Percentiles rank a stretch among this genome's conserved stretches.
Evolutionary conservation across 768 basidiomycete genomes (phyloP).

Genomic region (Trametes gibbosa): DNA sequence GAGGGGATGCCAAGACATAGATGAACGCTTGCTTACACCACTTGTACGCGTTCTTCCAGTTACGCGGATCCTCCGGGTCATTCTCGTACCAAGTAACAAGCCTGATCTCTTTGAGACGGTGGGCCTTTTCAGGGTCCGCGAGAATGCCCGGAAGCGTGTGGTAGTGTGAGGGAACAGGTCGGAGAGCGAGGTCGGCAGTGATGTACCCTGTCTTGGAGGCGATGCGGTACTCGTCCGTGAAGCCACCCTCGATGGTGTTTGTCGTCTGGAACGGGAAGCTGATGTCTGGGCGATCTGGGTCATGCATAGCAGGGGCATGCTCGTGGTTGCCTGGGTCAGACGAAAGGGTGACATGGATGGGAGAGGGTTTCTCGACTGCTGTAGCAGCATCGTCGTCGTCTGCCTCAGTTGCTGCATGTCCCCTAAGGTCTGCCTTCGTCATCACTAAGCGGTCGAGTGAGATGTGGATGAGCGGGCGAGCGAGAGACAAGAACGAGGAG

Average conservation of each 20-base stretch:
- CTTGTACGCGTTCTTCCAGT: slow-evolving; percentile 32
- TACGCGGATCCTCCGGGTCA: slow-evolving; percentile 41
- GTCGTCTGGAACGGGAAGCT: slow-evolving; percentile 31
- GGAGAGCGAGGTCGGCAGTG: slow-evolving; percentile 28
- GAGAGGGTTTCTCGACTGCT: slow-evolving; percentile 1
- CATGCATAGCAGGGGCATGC: slow-evolving; percentile 18
- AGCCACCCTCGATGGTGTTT: slow-evolving; percentile 23
- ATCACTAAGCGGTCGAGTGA: not conserved
- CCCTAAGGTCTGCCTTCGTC: not conserved
- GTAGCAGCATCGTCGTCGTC: slow-evolving; percentile 2
- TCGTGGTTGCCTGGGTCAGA: not conserved
- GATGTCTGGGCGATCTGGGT: slow-evolving; percentile 24
- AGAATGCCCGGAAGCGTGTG: slow-evolving; percentile 18
- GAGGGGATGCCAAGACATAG: too few species aligned
- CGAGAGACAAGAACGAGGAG: not conserved
- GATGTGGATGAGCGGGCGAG: not conserved
- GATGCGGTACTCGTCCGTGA: slow-evolving; percentile 35
- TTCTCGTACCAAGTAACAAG: slow-evolving; percentile 37
- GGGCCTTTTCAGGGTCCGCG: slow-evolving; percentile 35
- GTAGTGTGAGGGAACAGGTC: slow-evolving; percentile 27
- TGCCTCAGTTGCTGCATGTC: not conserved
- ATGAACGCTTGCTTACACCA: slow-evolving; percentile 30
- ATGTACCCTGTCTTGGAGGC: slow-evolving; percentile 30
- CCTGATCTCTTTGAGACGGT: slow-evolving; percentile 29
- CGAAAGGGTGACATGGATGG: slow-evolving; percentile 6